Evolutionary conservation across 495 filamentous ascomycete species (phyloP).

Genomic region (Penicillium roqueforti): DNA sequence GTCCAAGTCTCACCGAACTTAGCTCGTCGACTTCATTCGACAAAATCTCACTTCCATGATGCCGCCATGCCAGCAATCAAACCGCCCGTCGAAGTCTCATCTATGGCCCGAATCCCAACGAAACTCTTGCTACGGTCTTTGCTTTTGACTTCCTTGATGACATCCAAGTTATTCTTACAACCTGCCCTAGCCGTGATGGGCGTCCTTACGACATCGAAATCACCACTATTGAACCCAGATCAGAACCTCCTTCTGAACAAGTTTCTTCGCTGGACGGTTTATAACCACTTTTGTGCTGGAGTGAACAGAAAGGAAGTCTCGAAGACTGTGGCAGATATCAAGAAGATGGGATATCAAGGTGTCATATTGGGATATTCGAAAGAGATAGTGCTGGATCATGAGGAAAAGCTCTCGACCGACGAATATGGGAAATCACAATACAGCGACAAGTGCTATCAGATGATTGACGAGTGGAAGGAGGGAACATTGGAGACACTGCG

Average conservation of each 20-base stretch:
- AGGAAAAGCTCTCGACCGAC: constrained; percentile 28
- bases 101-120: constrained; percentile 66
- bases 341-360: constrained; percentile 68
- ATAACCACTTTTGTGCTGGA: constrained; percentile 80
- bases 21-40: constrained; percentile 15
- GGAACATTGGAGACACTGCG: constrained; percentile 66
- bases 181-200: constrained; percentile 61
- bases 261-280: constrained; percentile 72
- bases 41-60: constrained; percentile 20
- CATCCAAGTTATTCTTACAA: constrained; percentile 62
- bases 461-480: constrained; percentile 63
- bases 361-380: constrained; percentile 75
- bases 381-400: constrained; percentile 63
- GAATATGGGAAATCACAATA: constrained; percentile 11
- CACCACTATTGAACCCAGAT: constrained; percentile 55
- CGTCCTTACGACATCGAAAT: constrained; percentile 58
- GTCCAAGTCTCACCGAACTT: not conserved
- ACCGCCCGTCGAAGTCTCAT: constrained; percentile 27
- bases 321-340: constrained; percentile 54
- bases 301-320: constrained; percentile 61
- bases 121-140: constrained; percentile 66
- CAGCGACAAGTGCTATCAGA: constrained; percentile 35
- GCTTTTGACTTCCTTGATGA: constrained; percentile 70
- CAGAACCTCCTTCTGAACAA: constrained; percentile 51
- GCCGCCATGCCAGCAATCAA: constrained; percentile 1